Conservation (phyloP, 768 basidiomycete species). For the Trametes cinnabarina region DNA sequence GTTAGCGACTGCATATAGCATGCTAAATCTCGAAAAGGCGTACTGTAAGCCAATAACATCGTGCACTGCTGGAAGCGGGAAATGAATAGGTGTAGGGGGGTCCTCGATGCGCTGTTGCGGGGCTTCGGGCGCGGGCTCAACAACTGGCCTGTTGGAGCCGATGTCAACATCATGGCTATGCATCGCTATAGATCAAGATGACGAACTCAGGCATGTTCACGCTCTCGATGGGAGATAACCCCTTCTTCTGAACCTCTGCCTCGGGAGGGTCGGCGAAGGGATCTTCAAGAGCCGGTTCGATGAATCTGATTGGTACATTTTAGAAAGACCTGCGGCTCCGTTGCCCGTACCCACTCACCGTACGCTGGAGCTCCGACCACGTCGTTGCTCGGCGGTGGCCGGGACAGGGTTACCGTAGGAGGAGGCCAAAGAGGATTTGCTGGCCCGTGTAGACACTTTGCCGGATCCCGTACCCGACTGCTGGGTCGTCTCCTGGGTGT, state of each 20-base stretch:
- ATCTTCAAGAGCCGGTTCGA: slow-evolving; percentile 25
- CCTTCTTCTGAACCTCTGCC: neutral
- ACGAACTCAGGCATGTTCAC: slow-evolving; percentile 36
- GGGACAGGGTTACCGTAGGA: slow-evolving; percentile 27
- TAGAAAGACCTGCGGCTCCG: neutral
- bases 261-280: slow-evolving; percentile 30
- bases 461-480: neutral
- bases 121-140: slow-evolving; percentile 2
- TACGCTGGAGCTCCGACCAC: slow-evolving; percentile 28
- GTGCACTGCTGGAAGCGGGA: slow-evolving; percentile 44
- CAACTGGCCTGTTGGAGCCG: neutral
- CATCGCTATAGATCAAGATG: neutral
- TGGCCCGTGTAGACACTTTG: slow-evolving; percentile 20
- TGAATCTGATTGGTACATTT: neutral
- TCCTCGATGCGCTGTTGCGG: slow-evolving; percentile 4
- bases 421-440: slow-evolving; percentile 27
- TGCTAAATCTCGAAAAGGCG: neutral
- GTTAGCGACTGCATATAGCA: neutral
- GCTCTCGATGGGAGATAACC: slow-evolving; percentile 30
- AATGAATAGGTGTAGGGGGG: slow-evolving; percentile 30
- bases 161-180: neutral
- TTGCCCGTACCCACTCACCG: slow-evolving; percentile 19
- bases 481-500: neutral
- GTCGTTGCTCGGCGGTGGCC: slow-evolving; percentile 14
- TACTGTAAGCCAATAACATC: slow-evolving; percentile 40